Conservation (phyloP, 2,329 filamentous ascomycete species). For the Botrytis byssoidea region DNA sequence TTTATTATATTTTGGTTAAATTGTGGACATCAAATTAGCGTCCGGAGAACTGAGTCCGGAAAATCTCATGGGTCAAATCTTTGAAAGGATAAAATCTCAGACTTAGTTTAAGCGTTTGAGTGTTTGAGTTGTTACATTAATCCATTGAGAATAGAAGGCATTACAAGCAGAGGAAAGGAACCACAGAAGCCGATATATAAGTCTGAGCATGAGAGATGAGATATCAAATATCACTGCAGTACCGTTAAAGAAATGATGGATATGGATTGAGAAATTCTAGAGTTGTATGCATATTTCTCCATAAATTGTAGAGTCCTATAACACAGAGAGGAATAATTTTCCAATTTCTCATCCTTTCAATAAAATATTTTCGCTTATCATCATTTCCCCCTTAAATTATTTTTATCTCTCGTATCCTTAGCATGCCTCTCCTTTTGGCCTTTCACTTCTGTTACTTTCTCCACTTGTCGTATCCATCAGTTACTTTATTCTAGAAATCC, state of each 20-base stretch:
- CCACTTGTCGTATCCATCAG: neutral
- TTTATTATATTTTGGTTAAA: neutral
- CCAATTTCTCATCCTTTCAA: neutral
- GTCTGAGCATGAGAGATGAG: neutral
- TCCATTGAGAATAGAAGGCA: neutral
- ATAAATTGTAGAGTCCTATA: rapidly evolving
- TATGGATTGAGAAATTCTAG: rapidly evolving
- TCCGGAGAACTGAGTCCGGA: too few relatives aligned
- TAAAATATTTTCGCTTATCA: neutral
- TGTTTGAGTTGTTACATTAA: neutral
- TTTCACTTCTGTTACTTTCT: neutral
- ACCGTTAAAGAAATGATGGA: neutral
- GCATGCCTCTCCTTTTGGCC: neutral
- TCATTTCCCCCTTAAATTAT: neutral
- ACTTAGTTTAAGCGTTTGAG: neutral
- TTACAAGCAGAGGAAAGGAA: rapidly evolving
- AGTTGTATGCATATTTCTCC: neutral
- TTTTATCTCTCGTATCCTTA: neutral
- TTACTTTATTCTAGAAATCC: rapidly evolving
- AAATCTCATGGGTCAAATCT: neutral
- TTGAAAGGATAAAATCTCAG: neutral
- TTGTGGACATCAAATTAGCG: rapidly evolving
- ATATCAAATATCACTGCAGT: neutral
- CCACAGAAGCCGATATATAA: neutral
- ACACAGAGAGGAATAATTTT: neutral